Evolutionary conservation across 768 basidiomycete species (phyloP).

Genomic region (Collybiopsis confluens): DNA sequence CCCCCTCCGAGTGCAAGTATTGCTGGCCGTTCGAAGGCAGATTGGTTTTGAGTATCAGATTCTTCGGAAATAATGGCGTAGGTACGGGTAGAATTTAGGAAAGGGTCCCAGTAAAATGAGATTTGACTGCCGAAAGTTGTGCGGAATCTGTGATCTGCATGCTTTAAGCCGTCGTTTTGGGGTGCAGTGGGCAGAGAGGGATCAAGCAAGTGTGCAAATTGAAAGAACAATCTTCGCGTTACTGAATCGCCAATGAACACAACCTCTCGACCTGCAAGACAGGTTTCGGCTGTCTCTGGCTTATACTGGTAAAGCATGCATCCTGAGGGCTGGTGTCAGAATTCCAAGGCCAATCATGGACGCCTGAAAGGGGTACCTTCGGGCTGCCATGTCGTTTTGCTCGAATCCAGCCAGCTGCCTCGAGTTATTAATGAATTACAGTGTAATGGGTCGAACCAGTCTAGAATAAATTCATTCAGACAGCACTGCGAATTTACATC

Average conservation of each 20-base stretch:
- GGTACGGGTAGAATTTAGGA: conserved; percentile 65
- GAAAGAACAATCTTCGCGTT: conserved; percentile 76
- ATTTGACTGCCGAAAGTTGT: conserved; percentile 44
- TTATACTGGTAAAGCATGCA: conserved; percentile 76
- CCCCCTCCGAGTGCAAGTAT: conserved; percentile 83
- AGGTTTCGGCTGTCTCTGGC: conserved; percentile 46
- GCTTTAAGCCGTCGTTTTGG: conserved; percentile 58
- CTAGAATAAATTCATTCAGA: conserved; percentile 31
- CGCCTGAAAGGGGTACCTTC: conserved; percentile 51
- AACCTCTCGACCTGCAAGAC: conserved; percentile 55
- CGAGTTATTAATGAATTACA: conserved; percentile 67
- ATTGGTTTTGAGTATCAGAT: conserved; percentile 1
- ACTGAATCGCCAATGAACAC: conserved; percentile 86
- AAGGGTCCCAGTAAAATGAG: conserved; percentile 84
- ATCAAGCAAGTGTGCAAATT: conserved; percentile 61
- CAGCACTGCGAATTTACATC: neutral
- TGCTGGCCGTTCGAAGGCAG: conserved; percentile 35
- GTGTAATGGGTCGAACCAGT: conserved; percentile 66
- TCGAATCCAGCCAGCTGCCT: conserved; percentile 76
- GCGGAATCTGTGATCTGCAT: conserved; percentile 54
- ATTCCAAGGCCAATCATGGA: conserved; percentile 8
- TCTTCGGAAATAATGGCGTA: conserved; percentile 34
- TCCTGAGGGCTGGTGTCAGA: conserved; percentile 37
- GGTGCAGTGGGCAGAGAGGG: conserved; percentile 46
- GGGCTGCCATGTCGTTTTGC: conserved; percentile 79